Evolutionary conservation across 2,329 filamentous ascomycete species (phyloP).

Genomic region (Colletotrichum lentis): DNA sequence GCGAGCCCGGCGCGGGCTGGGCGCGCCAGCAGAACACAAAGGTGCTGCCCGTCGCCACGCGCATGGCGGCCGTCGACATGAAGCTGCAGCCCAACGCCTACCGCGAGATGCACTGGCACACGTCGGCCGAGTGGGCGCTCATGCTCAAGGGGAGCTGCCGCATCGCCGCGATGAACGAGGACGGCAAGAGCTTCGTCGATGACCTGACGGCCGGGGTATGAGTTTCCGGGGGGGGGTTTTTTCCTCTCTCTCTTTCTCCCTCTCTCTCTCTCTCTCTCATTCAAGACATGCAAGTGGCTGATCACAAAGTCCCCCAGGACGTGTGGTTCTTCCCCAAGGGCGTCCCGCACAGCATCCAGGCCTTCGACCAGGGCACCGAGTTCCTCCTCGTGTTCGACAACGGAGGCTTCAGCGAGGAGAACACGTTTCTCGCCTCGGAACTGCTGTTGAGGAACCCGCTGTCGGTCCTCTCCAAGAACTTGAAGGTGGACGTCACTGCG

Average conservation of each 20-base stretch:
- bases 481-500: conserved; percentile 56
- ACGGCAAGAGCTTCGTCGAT: conserved; percentile 58
- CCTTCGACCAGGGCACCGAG: conserved; percentile 62
- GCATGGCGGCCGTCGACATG: conserved; percentile 68
- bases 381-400: conserved; percentile 69
- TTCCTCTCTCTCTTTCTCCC: too few species aligned
- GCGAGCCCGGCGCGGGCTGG: conserved; percentile 58
- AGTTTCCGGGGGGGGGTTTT: too few species aligned
- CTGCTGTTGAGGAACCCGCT: conserved; percentile 60
- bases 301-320: too few species aligned
- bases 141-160: conserved; percentile 63
- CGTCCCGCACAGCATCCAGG: conserved; percentile 62
- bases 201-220: conserved; percentile 53
- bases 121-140: conserved; percentile 60
- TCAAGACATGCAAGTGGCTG: too few species aligned
- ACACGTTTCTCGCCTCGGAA: conserved; percentile 65
- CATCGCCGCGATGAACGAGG: conserved; percentile 60
- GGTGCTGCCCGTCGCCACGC: conserved; percentile 58
- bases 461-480: conserved; percentile 64
- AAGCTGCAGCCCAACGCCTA: conserved; percentile 64
- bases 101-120: conserved; percentile 71
- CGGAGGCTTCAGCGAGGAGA: conserved; percentile 66
- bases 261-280: too few species aligned
- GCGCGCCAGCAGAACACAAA: conserved; percentile 61
- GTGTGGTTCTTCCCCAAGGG: conserved; percentile 63